Conservation (phyloP, 805 yeast species). For the Torulaspora indica region DNA sequence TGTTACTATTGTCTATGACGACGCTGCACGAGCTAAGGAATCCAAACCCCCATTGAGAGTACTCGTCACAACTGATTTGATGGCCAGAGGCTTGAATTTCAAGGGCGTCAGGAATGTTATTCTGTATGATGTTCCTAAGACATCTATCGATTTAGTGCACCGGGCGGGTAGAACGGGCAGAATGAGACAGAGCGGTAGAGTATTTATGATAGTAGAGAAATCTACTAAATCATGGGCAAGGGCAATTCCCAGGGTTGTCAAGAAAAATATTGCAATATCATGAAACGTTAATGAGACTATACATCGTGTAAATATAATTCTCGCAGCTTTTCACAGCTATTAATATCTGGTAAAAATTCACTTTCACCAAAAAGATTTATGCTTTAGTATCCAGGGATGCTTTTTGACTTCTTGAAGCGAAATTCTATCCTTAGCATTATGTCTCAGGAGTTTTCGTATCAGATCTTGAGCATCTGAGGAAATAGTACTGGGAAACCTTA, state of each 20-base stretch:
- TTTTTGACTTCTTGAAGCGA: conserved; percentile 53
- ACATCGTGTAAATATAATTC: conserved; percentile 5
- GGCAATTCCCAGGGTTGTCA: conserved; percentile 68
- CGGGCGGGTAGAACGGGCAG: conserved; percentile 94
- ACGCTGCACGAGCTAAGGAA: conserved; percentile 1
- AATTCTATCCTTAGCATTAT: conserved; percentile 64
- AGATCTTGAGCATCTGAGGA: conserved; percentile 74
- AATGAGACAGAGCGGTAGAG: conserved; percentile 85
- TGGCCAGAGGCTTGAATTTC: conserved; percentile 88
- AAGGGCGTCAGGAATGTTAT: conserved; percentile 75
- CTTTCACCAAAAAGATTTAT: conserved; percentile 55
- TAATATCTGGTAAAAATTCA: not conserved
- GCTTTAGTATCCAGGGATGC: conserved; percentile 82
- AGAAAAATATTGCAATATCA: conserved; percentile 41
- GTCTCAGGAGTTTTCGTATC: conserved; percentile 56
- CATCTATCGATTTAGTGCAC: conserved; percentile 82
- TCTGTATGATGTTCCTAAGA: conserved; percentile 78
- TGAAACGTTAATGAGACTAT: conserved; percentile 14
- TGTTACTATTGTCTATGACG: conserved; percentile 22
- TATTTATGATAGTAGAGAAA: conserved; percentile 69
- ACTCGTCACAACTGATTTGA: conserved; percentile 79
- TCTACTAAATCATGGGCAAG: conserved; percentile 72
- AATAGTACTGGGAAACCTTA: conserved; percentile 65
- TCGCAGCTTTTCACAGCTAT: not conserved
- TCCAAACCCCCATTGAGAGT: conserved; percentile 45